Conservation (phyloP, 345 rosid genomes). For the Eucalyptus caleyi region DNA sequence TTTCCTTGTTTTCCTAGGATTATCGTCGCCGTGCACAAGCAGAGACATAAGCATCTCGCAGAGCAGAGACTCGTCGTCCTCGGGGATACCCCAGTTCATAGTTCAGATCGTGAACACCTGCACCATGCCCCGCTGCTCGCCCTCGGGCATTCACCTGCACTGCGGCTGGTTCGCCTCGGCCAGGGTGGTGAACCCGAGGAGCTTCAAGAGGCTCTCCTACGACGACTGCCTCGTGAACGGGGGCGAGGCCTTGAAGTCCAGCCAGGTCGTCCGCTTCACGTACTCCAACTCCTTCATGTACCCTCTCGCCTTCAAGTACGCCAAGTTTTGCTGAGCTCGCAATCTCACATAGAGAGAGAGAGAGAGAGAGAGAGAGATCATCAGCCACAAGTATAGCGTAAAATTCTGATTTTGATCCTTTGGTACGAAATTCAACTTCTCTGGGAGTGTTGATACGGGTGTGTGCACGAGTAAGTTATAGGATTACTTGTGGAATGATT, state of each 20-base stretch:
- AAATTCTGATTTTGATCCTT: neutral
- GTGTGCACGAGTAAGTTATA: neutral
- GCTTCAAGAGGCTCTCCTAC: conserved; percentile 35
- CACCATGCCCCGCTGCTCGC: conserved; percentile 17
- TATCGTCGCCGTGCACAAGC: conserved; percentile 6
- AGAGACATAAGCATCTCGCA: conserved; percentile 45
- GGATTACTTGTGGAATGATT: neutral
- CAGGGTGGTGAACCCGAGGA: conserved; percentile 29
- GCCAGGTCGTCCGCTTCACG: conserved; percentile 36
- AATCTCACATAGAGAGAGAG: neutral
- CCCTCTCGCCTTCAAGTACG: conserved; percentile 29
- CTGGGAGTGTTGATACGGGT: neutral
- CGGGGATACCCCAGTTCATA: conserved; percentile 42
- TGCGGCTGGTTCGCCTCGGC: conserved; percentile 59
- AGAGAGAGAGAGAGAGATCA: neutral
- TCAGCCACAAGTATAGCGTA: neutral
- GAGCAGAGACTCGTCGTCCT: conserved; percentile 20
- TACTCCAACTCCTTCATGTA: conserved; percentile 53
- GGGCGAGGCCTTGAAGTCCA: conserved; percentile 22
- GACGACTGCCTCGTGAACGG: conserved; percentile 51
- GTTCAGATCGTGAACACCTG: conserved; percentile 50
- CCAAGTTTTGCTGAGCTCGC: conserved; percentile 23
- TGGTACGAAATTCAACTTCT: neutral
- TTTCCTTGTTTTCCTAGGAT: neutral
- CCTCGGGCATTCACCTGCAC: conserved; percentile 32